These are phyloP conservation scores for Exophiala aquamarina DNA, from an alignment of 2,329 filamentous ascomycete genomes.

Conservation along the genomic window DNA sequence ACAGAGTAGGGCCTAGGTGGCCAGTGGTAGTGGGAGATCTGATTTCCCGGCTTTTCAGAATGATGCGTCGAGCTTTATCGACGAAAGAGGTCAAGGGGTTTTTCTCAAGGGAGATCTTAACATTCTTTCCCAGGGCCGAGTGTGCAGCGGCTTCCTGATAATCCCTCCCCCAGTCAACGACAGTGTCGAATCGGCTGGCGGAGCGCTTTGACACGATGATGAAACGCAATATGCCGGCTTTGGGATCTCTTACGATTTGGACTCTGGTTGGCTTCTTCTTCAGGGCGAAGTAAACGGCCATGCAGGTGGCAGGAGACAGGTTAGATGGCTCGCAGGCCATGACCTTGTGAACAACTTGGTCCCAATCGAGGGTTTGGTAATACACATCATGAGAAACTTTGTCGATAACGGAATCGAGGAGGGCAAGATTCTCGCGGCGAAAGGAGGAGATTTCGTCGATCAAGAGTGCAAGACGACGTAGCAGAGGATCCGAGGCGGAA, in stretches of 20 bases:
- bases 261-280: slow-evolving; percentile 8
- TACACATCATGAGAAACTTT: slow-evolving; percentile 39
- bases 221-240: slow-evolving; percentile 4
- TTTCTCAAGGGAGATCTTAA: slow-evolving; percentile 26
- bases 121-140: slow-evolving; percentile 32
- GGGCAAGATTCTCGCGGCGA: slow-evolving; percentile 34
- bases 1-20: slow-evolving; percentile 41
- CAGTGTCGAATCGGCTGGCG: slow-evolving; percentile 48
- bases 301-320: slow-evolving; percentile 31
- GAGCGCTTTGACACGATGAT: slow-evolving; percentile 52
- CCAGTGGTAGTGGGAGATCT: slow-evolving; percentile 45
- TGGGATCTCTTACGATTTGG: background rate
- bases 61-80: slow-evolving; percentile 43
- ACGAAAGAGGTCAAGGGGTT: slow-evolving; percentile 46
- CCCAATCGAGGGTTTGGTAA: slow-evolving; percentile 35
- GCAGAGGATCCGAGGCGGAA: slow-evolving; percentile 35
- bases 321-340: slow-evolving; percentile 34
- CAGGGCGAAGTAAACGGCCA: slow-evolving; percentile 14
- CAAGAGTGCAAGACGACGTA: slow-evolving; percentile 37
- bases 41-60: slow-evolving; percentile 40
- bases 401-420: slow-evolving; percentile 40
- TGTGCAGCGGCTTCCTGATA: slow-evolving; percentile 52
- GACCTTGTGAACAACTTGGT: slow-evolving; percentile 38
- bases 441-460: slow-evolving; percentile 35
- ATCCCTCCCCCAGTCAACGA: slow-evolving; percentile 57